Percentiles rank a stretch among this genome's conserved stretches.
Evolutionary conservation across 352 stramenopile species (phyloP).

Genomic region (Phytophthora citricola): DNA sequence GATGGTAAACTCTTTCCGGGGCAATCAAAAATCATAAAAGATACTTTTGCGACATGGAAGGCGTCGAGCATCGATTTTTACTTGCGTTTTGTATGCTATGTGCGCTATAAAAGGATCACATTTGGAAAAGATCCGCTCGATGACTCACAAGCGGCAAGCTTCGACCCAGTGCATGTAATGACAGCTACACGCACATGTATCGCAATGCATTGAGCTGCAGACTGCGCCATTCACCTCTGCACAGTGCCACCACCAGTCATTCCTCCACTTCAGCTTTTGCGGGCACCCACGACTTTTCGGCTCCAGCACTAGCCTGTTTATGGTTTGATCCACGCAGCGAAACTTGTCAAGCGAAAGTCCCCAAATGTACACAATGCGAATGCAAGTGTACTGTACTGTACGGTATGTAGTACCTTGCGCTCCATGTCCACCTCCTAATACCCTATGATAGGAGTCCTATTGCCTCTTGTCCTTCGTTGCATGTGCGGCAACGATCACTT

Average conservation of each 20-base stretch:
- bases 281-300: not conserved
- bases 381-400: no score
- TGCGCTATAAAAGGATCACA: not conserved
- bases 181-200: no score
- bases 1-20: not conserved
- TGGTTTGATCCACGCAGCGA: constrained; percentile 4
- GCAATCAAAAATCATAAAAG: constrained; percentile 8
- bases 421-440: no score
- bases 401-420: no score
- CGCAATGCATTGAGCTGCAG: not conserved
- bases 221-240: not conserved
- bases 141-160: no score
- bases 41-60: constrained; percentile 3
- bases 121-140: no score
- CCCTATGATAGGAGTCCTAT: no score
- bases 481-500: not conserved
- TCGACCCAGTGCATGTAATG: no score
- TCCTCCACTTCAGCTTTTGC: not conserved
- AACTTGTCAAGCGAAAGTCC: constrained; percentile 6
- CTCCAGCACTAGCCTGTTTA: not conserved
- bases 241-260: not conserved
- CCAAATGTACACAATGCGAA: not conserved
- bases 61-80: not conserved
- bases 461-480: not conserved
- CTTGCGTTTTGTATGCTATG: not conserved